Evolutionary conservation across 805 yeast genomes (phyloP).

Genomic region (Candida montana): DNA sequence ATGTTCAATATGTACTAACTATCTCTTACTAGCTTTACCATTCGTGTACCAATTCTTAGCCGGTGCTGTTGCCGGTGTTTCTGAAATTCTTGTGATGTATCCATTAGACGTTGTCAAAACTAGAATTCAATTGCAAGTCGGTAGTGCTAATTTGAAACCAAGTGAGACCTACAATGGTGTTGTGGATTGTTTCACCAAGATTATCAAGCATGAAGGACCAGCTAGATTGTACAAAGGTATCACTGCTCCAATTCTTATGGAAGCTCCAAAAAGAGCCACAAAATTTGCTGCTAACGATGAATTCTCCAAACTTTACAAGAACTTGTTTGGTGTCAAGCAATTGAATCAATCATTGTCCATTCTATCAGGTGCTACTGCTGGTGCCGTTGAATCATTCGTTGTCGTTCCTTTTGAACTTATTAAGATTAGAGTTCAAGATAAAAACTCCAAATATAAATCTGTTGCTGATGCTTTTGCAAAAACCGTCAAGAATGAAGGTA

Average conservation of each 20-base stretch:
- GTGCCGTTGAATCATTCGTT: conserved; percentile 93
- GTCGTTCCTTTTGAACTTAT: conserved; percentile 97
- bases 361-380: conserved; percentile 96
- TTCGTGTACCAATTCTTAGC: conserved; percentile 85
- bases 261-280: conserved; percentile 98
- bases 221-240: conserved; percentile 87
- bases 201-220: conserved; percentile 80
- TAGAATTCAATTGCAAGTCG: conserved; percentile 83
- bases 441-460: conserved; percentile 72
- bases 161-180: conserved; percentile 61
- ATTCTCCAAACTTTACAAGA: conserved; percentile 82
- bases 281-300: conserved; percentile 98
- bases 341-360: conserved; percentile 82
- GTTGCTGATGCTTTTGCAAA: conserved; percentile 76
- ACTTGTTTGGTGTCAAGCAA: conserved; percentile 57
- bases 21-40: conserved; percentile 53
- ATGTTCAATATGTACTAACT: no score
- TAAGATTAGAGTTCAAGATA: conserved; percentile 92
- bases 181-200: conserved; percentile 76
- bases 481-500: conserved; percentile 71
- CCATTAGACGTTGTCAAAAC: conserved; percentile 97
- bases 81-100: conserved; percentile 92
- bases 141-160: conserved; percentile 38
- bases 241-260: conserved; percentile 95
- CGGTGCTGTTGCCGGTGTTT: conserved; percentile 96